phyloP scores from a whole-genome alignment of 176 grass and related monocot genomes.

The Metroxylon sagu region DNA sequence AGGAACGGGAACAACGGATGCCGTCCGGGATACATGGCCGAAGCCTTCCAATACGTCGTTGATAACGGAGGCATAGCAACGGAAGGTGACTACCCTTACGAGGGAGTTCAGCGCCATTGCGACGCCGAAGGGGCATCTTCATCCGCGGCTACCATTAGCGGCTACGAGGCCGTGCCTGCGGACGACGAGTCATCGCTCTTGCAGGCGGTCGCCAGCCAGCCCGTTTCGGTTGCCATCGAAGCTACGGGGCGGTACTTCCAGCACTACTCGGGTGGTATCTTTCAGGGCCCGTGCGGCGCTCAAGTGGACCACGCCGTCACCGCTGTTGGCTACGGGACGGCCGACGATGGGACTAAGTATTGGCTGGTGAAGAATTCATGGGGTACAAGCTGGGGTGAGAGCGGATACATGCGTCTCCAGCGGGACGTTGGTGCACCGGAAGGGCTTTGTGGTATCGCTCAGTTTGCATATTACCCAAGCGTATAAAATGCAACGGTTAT shows the following conservation, averaged over 20 bases:
- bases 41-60: too few relatives aligned
- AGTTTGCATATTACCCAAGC: constrained; percentile 30
- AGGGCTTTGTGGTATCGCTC: constrained; percentile 51
- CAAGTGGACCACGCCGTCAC: constrained; percentile 51
- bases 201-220: constrained; percentile 36
- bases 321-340: constrained; percentile 47
- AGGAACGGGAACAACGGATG: too few relatives aligned
- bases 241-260: constrained; percentile 32
- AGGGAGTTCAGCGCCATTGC: constrained; percentile 15
- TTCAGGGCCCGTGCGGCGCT: constrained; percentile 38
- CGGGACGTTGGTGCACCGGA: constrained; percentile 13
- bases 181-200: constrained; percentile 36
- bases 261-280: constrained; percentile 54
- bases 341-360: constrained; percentile 23
- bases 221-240: constrained; percentile 43
- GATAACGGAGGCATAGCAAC: too few relatives aligned
- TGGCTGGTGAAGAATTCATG: constrained; percentile 74
- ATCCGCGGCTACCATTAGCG: constrained; percentile 31
- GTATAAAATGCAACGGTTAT: constrained; percentile 22
- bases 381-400: constrained; percentile 50
- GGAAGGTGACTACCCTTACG: too few relatives aligned
- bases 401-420: constrained; percentile 47
- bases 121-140: constrained; percentile 15
- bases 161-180: constrained; percentile 34
- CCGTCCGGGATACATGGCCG: too few relatives aligned